These are phyloP conservation scores for Xerocomus cyaneibrunnescens DNA, from an alignment of 1,284 basidiomycete species.

Conservation along the genomic window DNA sequence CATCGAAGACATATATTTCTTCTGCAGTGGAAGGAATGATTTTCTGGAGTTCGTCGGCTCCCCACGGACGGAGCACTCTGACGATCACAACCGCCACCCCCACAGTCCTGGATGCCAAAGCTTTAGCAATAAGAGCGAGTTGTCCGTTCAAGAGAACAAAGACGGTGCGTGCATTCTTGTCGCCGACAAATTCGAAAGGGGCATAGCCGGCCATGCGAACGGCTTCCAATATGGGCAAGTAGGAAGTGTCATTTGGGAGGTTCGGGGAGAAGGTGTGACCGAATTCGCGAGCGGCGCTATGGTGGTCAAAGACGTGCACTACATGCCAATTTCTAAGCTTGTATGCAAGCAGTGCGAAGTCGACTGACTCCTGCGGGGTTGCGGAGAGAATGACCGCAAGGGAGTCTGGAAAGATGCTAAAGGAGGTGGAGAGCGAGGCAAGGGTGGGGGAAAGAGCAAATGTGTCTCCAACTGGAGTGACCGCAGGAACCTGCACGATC, in stretches of 20 bases:
- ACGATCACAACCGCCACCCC: constrained; percentile 67
- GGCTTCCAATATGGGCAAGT: constrained; percentile 44
- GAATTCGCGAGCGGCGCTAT: constrained; percentile 67
- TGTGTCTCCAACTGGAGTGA: constrained; percentile 62
- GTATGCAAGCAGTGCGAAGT: constrained; percentile 71
- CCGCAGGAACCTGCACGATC: constrained; percentile 75
- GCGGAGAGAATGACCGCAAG: constrained; percentile 81
- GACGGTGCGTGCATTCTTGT: constrained; percentile 54
- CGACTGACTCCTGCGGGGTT: constrained; percentile 74
- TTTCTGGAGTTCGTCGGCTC: constrained; percentile 55
- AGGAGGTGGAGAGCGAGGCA: constrained; percentile 60
- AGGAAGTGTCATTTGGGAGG: constrained; percentile 31
- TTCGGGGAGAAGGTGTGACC: constrained; percentile 47
- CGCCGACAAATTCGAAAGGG: constrained; percentile 70
- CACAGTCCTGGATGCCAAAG: constrained; percentile 43
- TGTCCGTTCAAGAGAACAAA: constrained; percentile 71
- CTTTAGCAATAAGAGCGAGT: constrained; percentile 57
- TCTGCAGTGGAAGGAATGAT: constrained; percentile 58
- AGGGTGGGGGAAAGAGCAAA: constrained; percentile 73
- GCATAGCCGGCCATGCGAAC: constrained; percentile 55
- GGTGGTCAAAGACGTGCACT: constrained; percentile 79
- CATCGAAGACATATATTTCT: constrained; percentile 70
- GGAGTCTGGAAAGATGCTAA: constrained; percentile 63
- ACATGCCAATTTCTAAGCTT: constrained; percentile 60
- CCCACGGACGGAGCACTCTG: constrained; percentile 77